Base-by-base conservation (phyloP, 352 stramenopile species). In the Globisporangium nagaii region DNA sequence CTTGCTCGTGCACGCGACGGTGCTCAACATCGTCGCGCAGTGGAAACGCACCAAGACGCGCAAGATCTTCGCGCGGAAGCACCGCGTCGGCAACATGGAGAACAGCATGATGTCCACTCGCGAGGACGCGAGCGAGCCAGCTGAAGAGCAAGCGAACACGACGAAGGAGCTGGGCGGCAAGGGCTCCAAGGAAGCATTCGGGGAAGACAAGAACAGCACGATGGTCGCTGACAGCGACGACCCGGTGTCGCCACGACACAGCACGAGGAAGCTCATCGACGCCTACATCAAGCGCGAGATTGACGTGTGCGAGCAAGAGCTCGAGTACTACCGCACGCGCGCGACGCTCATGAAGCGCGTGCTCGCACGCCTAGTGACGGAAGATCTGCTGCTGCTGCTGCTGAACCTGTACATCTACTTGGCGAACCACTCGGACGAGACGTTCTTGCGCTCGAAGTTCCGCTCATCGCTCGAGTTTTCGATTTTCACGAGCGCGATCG, bases 381-480 rank as follows among this genome's bases (percentile, higher is more conserved):
- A 68, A 19, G 55, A 63, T 39, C 46, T 64, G 24, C 20, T 64
- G 39, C 39, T 68, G 24, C 53, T 64, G 41, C 34, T 64, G 10
- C 53, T 64, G 35, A 60, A 60, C 22, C 11, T 68, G 10, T 68
- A 63, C 44, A 58, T 68, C 37, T 64, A 64, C 50, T 13, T 59
- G 25, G 15, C 44, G 1, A 62, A 66, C 48, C 34, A 62, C 34
- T 51, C 31, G 30, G 36, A 66, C 31, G 35, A 15, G 12, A 42
- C 54, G 11, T 59, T 66, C 36, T 22, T 47, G 1, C 53, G 32
- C 11, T 66, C 60, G 10, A 32, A 37, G 17, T 66, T 66, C 35
- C 53, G 60, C 6, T 36, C 34, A n/a, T 56, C 60, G 47, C 53
- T 66, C 25, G 60, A 66, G 41, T 62, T 63, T 56, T 59, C 60